These are phyloP conservation scores for Citrus medica DNA, from an alignment of 345 rosid genomes.

Conservation along the genomic window DNA sequence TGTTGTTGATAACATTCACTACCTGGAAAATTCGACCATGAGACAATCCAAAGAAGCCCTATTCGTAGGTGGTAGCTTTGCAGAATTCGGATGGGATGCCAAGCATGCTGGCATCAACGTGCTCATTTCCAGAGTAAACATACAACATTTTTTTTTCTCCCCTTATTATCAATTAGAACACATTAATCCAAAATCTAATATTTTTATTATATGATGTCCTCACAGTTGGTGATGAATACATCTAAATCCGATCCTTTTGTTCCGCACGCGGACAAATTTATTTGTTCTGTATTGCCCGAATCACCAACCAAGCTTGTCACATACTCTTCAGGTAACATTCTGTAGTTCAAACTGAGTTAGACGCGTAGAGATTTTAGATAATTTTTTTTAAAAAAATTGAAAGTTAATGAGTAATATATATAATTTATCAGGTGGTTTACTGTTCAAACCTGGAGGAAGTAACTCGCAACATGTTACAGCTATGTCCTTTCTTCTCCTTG, in stretches of 20 bases:
- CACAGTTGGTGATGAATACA: conserved; percentile 22
- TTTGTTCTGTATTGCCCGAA: conserved; percentile 47
- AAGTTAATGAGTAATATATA: background rate
- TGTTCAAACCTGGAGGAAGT: conserved; percentile 46
- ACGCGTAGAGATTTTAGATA: background rate
- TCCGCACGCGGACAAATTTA: conserved; percentile 30
- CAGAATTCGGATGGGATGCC: conserved; percentile 82
- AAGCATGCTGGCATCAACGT: conserved; percentile 71
- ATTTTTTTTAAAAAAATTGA: no score
- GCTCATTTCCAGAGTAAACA: conserved; percentile 53
- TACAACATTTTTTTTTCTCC: conserved; percentile 2
- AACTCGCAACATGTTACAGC: conserved; percentile 55
- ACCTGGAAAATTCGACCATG: background rate
- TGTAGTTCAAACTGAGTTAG: background rate
- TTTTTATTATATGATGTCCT: background rate
- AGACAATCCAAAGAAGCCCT: background rate
- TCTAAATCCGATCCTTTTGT: conserved; percentile 15
- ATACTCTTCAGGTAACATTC: conserved; percentile 38
- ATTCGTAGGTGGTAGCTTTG: conserved; percentile 15
- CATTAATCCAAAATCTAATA: background rate
- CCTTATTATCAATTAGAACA: background rate
- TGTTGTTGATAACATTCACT: conserved; percentile 15
- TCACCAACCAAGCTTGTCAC: conserved; percentile 35
- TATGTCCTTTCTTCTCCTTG: conserved; percentile 43
- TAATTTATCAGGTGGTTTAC: conserved; percentile 37